phyloP scores from a whole-genome alignment of 441 rosid genomes.

The Bocquillonia castaneifolia region DNA sequence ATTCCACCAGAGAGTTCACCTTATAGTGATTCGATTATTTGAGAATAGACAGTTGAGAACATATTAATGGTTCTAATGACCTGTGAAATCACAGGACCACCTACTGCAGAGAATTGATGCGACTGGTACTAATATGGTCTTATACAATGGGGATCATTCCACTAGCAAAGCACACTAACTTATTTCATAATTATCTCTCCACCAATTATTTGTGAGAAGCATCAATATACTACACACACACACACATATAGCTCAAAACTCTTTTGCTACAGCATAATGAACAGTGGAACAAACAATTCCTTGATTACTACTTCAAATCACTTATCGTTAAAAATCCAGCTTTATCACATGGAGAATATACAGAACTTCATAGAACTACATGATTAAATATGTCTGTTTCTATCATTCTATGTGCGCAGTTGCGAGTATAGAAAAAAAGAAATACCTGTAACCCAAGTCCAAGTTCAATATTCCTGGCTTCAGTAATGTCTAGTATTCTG shows the following conservation, averaged over 20 bases:
- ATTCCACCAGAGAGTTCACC: not conserved
- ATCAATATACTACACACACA: no score
- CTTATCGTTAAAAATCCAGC: not conserved
- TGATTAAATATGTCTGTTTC: no score
- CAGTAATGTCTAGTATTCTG: slow-evolving; percentile 79
- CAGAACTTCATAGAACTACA: no score
- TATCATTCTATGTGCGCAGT: no score
- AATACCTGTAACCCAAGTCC: slow-evolving; percentile 91
- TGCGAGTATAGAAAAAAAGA: not conserved
- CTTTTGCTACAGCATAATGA: no score
- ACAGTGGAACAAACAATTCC: no score
- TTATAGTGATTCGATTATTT: not conserved
- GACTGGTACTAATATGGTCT: not conserved
- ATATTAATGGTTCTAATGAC: not conserved
- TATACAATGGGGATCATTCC: not conserved
- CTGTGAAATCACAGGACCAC: not conserved
- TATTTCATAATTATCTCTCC: not conserved
- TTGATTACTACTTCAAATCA: not conserved
- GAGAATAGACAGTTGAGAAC: not conserved
- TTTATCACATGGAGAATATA: not conserved
- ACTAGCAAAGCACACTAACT: not conserved
- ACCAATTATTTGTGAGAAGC: no score
- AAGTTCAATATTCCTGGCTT: slow-evolving; percentile 89
- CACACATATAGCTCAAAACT: no score
- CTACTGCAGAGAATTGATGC: no score